Evolutionary conservation across 2,329 filamentous ascomycete genomes (phyloP), one percentile per base, ranked within the genome.

Genomic region (Ceratocystis smalleyi): DNA sequence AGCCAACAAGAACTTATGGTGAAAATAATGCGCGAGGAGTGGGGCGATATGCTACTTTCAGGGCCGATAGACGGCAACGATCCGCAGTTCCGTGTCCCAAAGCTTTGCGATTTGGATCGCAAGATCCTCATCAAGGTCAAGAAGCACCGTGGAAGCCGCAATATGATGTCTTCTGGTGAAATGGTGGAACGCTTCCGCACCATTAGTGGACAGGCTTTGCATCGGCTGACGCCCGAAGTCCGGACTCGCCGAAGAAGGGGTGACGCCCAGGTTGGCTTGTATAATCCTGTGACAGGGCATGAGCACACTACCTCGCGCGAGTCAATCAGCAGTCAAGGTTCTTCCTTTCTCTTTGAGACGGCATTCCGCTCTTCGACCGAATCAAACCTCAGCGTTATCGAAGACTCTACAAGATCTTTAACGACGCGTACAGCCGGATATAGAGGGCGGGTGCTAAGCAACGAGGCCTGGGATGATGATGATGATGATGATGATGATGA

Each of bases 1-100:
- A 83, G 88, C 63, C 92, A 97, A 73, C 94, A 99, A 73, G 84
- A 90, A 68, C 81, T 88, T 61, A 96, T 97, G 89, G 91, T 96
- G 10, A 82, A 88, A 64, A 95, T 97, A 68, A 96, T 99, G 87
- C 85, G 85, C 68, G 84, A 96, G 69, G 87, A 89, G 68, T 99
- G 91, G 91, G 82, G 81, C 49, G 85, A 82, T 0, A 76, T 87
- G 70, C 78, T 97, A 5, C 78, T 96, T 10, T 85, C 89, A 24
- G 70, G 75, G 63, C 76, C 76, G 45, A 79, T 75, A 22, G 77
- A 80, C 22, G 74, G 77, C 69, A 76, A 77, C 69, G 72, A 83
- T 71, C 77, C 83, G 0, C 75, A 73, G 15, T 77, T 81, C 64
- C 76, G 77, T 4, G 81, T 92, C 30, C 87, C 89, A 0, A 81